phyloP scores from a whole-genome alignment of 768 basidiomycete species.

The Chalciporus pseudorubinellus region DNA sequence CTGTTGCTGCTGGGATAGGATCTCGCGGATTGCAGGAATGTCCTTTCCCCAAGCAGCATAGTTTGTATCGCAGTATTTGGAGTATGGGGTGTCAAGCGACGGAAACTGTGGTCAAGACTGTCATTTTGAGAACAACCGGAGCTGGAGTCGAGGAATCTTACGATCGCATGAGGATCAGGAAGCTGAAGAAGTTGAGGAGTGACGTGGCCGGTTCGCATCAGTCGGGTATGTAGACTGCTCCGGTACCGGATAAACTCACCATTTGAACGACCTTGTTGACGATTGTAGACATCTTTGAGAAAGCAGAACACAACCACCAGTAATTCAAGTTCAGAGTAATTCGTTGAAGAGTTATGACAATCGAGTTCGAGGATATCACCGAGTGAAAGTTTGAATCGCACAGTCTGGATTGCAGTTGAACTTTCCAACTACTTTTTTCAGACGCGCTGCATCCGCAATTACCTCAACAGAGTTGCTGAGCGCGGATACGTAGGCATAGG shows the following conservation, averaged over 20 bases:
- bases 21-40: constrained; percentile 9
- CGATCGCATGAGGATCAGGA: background rate
- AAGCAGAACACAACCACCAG: background rate
- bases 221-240: background rate
- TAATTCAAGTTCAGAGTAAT: no score
- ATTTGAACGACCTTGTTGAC: background rate
- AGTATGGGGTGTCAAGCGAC: constrained; percentile 19
- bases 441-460: no score
- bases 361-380: no score
- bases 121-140: background rate
- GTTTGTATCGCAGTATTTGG: constrained; percentile 15
- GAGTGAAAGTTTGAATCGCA: no score
- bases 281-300: background rate
- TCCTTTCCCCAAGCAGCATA: constrained; percentile 12
- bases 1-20: constrained; percentile 10
- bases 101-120: constrained; percentile 7
- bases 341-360: no score
- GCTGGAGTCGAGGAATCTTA: background rate
- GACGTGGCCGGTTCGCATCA: background rate
- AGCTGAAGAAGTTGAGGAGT: background rate
- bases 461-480: no score
- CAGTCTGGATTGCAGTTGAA: no score
- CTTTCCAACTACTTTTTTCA: no score
- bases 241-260: background rate
- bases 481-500: no score